These are phyloP conservation scores for Bipolaris gigantea DNA, from an alignment of 2,329 filamentous ascomycete genomes.

Conservation along the genomic window DNA sequence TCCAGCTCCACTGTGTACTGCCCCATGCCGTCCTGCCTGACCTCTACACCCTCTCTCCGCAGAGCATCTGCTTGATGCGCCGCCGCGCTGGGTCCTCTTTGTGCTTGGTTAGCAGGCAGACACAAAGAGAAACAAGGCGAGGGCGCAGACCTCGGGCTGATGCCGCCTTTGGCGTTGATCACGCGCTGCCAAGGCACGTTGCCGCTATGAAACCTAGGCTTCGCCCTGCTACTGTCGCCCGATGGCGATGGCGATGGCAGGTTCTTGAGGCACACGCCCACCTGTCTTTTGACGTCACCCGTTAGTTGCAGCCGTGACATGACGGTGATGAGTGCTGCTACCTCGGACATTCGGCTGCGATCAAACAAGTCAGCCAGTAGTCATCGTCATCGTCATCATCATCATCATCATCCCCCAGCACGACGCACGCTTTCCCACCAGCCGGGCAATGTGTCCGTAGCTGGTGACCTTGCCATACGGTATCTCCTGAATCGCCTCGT, in stretches of 20 bases:
- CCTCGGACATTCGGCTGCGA: slow-evolving; percentile 53
- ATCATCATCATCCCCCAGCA: slow-evolving; percentile 12
- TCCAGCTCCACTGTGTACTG: slow-evolving; percentile 52
- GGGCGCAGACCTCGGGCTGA: slow-evolving; percentile 72
- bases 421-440: slow-evolving; percentile 71
- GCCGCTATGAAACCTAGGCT: slow-evolving; percentile 63
- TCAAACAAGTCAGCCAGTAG: slow-evolving; percentile 26
- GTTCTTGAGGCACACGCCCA: slow-evolving; percentile 87
- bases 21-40: slow-evolving; percentile 50
- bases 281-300: slow-evolving; percentile 62
- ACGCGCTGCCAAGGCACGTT: slow-evolving; percentile 96
- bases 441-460: slow-evolving; percentile 77
- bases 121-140: slow-evolving; percentile 15
- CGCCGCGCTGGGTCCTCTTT: slow-evolving; percentile 51
- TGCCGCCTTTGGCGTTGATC: slow-evolving; percentile 81
- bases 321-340: slow-evolving; percentile 27
- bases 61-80: slow-evolving; percentile 52
- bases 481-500: slow-evolving; percentile 81
- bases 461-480: slow-evolving; percentile 81
- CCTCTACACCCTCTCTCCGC: slow-evolving; percentile 52
- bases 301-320: slow-evolving; percentile 41
- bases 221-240: slow-evolving; percentile 47
- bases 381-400: slow-evolving; percentile 9
- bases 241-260: slow-evolving; percentile 63
- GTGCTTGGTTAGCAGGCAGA: slow-evolving; percentile 24